Evolutionary conservation across 495 filamentous ascomycete species (phyloP), one percentile per base, ranked within the genome.

Genomic region (Barbatosphaeria neglecta): DNA sequence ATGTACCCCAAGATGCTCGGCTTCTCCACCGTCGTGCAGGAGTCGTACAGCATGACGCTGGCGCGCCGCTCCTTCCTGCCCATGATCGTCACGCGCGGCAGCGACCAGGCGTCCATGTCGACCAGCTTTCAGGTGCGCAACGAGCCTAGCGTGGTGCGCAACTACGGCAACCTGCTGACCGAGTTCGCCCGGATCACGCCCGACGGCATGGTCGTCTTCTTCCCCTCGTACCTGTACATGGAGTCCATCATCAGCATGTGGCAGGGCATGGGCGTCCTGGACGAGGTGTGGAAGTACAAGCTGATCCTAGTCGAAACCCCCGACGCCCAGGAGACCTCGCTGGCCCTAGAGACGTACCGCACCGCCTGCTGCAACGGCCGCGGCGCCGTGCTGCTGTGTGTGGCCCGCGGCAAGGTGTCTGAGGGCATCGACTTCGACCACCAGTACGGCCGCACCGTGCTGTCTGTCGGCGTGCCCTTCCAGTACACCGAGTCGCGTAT

Each of bases 341-440:
- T 99, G 1, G 93, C 93, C 0, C 75, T 99, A 10, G 93, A 99
- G 61, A 95, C 90, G 0, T 99, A 94, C 63, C 86, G 93, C 44
- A 95, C 90, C 4, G 93, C 93, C 0, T 99, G 93, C 64, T 93
- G 84, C 69, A 97, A 97, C 62, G 93, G 93, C 22, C 77, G 93
- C 38, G 93, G 93, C 41, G 93, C 93, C 3, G 81, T 97, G 24
- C 69, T 99, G 37, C 79, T 96, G 5, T 96, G 87, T 61, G 90
- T 96, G 62, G 92, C 89, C 6, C 86, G 93, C 58, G 93, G 93
- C 10, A 99, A 99, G 61, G 93, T 99, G 2, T 87, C 81, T 2
- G 93, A 99, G 55, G 93, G 93, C 37, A 96, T 99, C 45, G 93
- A 99, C 77, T 99, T 99, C 56, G 93, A 99, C 60, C 92, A 99